Percentiles rank a stretch among this genome's conserved stretches.
These are phyloP conservation scores for Cryptococcus amylolentus DNA, from an alignment of 1,284 basidiomycete species.

Conservation along the genomic window DNA sequence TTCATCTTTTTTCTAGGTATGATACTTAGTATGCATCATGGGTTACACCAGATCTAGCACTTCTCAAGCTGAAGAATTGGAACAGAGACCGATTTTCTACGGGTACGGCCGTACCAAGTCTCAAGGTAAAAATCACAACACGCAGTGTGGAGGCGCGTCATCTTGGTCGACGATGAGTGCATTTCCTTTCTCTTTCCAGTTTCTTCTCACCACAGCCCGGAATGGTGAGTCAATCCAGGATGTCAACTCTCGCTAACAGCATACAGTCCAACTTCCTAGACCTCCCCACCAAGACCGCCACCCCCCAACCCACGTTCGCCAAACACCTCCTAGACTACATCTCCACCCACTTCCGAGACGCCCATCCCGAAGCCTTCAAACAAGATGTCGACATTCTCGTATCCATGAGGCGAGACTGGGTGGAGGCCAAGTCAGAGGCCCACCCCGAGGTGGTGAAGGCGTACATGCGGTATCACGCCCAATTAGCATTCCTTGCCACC, in stretches of 20 bases:
- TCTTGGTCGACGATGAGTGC: not conserved
- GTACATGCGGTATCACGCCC: conserved; percentile 69
- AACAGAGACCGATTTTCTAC: too few species aligned
- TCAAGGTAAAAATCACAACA: not conserved
- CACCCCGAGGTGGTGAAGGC: conserved; percentile 47
- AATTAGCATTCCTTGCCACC: conserved; percentile 71
- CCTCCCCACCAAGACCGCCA: conserved; percentile 73
- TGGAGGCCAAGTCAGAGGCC: conserved; percentile 58
- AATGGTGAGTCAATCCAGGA: not conserved
- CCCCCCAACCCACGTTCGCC: conserved; percentile 57
- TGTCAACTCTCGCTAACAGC: not conserved
- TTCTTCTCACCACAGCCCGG: not conserved
- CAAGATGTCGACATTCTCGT: conserved; percentile 73
- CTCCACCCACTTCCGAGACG: conserved; percentile 61
- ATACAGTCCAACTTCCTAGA: conserved; percentile 61
- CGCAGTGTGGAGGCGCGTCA: too few species aligned
- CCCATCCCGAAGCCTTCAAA: conserved; percentile 86
- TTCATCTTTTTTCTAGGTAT: not conserved
- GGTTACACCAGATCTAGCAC: too few species aligned
- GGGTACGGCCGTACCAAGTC: not conserved
- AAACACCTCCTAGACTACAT: conserved; percentile 67
- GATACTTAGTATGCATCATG: not conserved
- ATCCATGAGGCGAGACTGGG: conserved; percentile 62
- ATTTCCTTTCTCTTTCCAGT: not conserved
- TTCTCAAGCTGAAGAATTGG: too few species aligned